Evolutionary conservation across 78 protist genomes (phyloP).

Genomic region (Anaeramoeba flamelloides): DNA sequence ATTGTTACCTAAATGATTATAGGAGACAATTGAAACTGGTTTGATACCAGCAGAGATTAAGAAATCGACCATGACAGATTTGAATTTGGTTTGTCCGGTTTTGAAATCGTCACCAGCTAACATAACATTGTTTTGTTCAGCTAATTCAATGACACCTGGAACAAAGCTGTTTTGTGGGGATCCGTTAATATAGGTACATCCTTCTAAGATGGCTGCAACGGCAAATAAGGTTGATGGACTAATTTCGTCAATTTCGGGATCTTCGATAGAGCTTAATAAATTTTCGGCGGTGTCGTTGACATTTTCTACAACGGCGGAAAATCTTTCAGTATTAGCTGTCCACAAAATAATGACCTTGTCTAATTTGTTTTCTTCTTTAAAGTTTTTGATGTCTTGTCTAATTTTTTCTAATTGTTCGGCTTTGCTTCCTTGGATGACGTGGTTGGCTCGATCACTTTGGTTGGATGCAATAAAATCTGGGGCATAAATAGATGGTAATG

Average conservation of each 20-base stretch:
- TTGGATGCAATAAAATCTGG: slow-evolving; percentile 97
- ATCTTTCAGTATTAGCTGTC: slow-evolving; percentile 98
- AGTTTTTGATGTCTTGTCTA: slow-evolving; percentile 78
- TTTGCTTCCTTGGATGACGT: slow-evolving; percentile 65
- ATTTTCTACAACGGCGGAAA: slow-evolving; percentile 58
- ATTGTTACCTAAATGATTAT: slow-evolving; percentile 99
- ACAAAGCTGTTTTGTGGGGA: slow-evolving; percentile 95
- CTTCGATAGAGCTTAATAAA: slow-evolving; percentile 38
- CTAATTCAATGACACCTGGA: slow-evolving; percentile 84
- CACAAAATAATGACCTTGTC: slow-evolving; percentile 83
- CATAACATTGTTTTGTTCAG: slow-evolving; percentile 39
- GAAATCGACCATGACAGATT: slow-evolving; percentile 92
- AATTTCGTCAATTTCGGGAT: slow-evolving; percentile 43
- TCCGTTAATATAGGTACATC: slow-evolving; percentile 91
- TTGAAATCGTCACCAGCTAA: slow-evolving; percentile 98
- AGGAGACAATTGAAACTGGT: slow-evolving; percentile 76
- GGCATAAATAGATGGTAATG: slow-evolving; percentile 44
- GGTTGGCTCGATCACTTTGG: slow-evolving; percentile 88
- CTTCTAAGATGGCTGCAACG: slow-evolving; percentile 82
- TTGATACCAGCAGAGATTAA: slow-evolving; percentile 91
- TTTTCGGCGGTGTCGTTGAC: slow-evolving; percentile 77
- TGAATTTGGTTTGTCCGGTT: slow-evolving; percentile 98
- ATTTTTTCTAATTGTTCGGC: slow-evolving; percentile 66
- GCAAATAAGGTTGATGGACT: slow-evolving; percentile 90
- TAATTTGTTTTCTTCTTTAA: slow-evolving; percentile 60